Percentiles rank a stretch among this genome's conserved stretches.
Conservation (phyloP, 352 stramenopile genomes). For the Phytophthora aleatoria region DNA sequence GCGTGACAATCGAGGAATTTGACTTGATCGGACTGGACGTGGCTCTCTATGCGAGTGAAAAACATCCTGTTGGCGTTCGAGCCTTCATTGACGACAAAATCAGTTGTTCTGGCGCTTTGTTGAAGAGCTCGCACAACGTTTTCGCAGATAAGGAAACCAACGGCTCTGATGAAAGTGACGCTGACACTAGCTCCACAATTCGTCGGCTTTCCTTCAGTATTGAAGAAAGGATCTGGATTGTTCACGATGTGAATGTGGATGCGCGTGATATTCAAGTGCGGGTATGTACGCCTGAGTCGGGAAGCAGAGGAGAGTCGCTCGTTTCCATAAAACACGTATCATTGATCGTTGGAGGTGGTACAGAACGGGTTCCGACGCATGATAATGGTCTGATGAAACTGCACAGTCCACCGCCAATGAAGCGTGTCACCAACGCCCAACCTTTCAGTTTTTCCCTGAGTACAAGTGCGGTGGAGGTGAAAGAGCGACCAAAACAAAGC, state of each 20-base stretch:
- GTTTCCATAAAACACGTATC: constrained; percentile 58
- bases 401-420: constrained; percentile 24
- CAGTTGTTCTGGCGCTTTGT: constrained; percentile 44
- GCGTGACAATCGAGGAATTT: constrained; percentile 60
- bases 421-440: constrained; percentile 18
- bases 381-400: constrained; percentile 36
- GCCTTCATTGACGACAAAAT: constrained; percentile 73
- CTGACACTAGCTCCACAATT: constrained; percentile 6
- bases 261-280: constrained; percentile 67
- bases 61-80: constrained; percentile 63
- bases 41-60: constrained; percentile 74
- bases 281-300: constrained; percentile 63
- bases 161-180: constrained; percentile 1
- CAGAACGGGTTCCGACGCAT: constrained; percentile 32
- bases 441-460: constrained; percentile 8
- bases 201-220: constrained; percentile 34
- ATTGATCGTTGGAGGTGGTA: constrained; percentile 52
- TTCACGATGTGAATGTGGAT: constrained; percentile 52
- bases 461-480: constrained; percentile 6
- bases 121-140: constrained; percentile 35
- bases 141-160: constrained; percentile 16
- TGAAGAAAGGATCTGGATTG: constrained; percentile 36
- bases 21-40: constrained; percentile 68
- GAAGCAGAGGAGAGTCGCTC: constrained; percentile 70
- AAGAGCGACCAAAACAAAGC: constrained; percentile 52